phyloP scores from a whole-genome alignment of 768 basidiomycete species.

The Xerocomellus dryophilus region DNA sequence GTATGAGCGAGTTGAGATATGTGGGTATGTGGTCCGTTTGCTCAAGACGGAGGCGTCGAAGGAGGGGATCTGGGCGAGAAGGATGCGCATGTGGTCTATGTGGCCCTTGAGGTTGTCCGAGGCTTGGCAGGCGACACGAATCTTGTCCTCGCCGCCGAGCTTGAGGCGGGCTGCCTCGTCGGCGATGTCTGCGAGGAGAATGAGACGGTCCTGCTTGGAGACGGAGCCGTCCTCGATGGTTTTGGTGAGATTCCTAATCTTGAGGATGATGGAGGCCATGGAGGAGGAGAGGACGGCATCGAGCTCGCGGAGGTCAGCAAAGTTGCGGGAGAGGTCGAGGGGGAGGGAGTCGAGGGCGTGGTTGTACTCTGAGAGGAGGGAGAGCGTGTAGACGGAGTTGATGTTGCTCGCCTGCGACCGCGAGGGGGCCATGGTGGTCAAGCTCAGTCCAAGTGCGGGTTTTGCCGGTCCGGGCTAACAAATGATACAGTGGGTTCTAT shows the following conservation, averaged over 20 bases:
- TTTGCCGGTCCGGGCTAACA: slow-evolving; percentile 30
- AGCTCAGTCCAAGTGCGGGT: slow-evolving; percentile 10
- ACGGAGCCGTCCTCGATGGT: slow-evolving; percentile 68
- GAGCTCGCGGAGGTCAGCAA: slow-evolving; percentile 96
- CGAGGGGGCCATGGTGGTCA: slow-evolving; percentile 35
- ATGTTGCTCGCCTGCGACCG: slow-evolving; percentile 32
- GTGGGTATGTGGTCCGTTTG: slow-evolving; percentile 70
- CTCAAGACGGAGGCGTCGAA: slow-evolving; percentile 57
- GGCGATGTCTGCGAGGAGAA: slow-evolving; percentile 87
- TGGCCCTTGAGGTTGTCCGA: slow-evolving; percentile 81
- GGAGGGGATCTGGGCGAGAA: slow-evolving; percentile 61
- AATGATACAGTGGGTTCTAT: slow-evolving; percentile 24
- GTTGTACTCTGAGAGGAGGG: slow-evolving; percentile 77
- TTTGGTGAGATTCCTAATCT: slow-evolving; percentile 69
- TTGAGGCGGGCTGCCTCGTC: slow-evolving; percentile 91
- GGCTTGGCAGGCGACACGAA: slow-evolving; percentile 87
- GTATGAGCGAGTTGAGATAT: slow-evolving; percentile 66
- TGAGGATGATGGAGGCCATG: slow-evolving; percentile 74
- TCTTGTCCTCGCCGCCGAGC: slow-evolving; percentile 96
- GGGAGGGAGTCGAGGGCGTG: slow-evolving; percentile 94
- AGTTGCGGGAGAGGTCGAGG: slow-evolving; percentile 88
- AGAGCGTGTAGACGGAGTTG: slow-evolving; percentile 57
- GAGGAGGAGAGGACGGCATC: slow-evolving; percentile 95
- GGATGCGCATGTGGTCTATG: slow-evolving; percentile 54
- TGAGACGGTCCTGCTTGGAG: slow-evolving; percentile 71